phyloP scores from a whole-genome alignment of 2,329 filamentous ascomycete genomes.

The Cladosporium phlei region DNA sequence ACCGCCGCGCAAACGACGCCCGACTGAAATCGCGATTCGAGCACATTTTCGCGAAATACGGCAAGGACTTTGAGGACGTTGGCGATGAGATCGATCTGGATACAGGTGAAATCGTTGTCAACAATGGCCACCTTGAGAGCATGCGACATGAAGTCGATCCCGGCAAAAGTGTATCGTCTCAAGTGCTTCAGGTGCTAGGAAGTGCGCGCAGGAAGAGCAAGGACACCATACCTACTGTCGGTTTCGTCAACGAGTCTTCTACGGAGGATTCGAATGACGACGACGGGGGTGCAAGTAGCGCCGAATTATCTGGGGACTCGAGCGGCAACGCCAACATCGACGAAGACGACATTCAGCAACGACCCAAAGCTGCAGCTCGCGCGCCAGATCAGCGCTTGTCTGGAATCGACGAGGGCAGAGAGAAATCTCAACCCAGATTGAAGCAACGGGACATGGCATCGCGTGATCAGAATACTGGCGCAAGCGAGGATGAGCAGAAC shows the following conservation, averaged over 20 bases:
- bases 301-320: constrained; percentile 5
- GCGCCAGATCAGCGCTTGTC: constrained; percentile 14
- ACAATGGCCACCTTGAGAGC: constrained; percentile 77
- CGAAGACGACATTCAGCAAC: background rate
- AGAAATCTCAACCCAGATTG: background rate
- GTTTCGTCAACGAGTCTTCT: constrained; percentile 5
- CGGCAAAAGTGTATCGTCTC: constrained; percentile 31
- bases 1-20: constrained; percentile 55
- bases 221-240: background rate
- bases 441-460: background rate
- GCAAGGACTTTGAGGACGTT: constrained; percentile 71
- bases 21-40: constrained; percentile 81
- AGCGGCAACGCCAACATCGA: background rate
- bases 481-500: too few species aligned
- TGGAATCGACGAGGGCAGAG: background rate
- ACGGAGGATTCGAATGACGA: constrained; percentile 15
- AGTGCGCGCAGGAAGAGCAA: constrained; percentile 16
- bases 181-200: constrained; percentile 31
- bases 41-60: constrained; percentile 84
- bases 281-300: constrained; percentile 1
- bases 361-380: background rate
- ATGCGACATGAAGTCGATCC: constrained; percentile 56
- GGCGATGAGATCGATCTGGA: constrained; percentile 85
- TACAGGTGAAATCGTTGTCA: constrained; percentile 76
- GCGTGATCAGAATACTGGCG: background rate